Conservation (phyloP, 495 filamentous ascomycete species). For the Penicillium argentinense region DNA sequence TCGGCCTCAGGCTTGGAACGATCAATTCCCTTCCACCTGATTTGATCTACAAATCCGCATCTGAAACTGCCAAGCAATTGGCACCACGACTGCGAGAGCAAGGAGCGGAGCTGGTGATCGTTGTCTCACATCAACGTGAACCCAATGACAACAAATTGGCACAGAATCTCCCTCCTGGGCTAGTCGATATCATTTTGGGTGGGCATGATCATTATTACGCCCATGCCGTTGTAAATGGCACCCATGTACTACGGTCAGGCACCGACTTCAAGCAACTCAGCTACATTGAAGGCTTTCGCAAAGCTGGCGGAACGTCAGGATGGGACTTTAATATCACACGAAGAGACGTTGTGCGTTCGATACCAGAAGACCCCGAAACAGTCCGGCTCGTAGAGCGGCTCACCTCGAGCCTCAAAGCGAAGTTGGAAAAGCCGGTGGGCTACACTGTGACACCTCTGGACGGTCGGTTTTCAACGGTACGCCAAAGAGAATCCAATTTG, state of each 20-base stretch:
- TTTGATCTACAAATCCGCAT: slow-evolving; percentile 76
- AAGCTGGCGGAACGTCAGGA: slow-evolving; percentile 31
- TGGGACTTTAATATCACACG: slow-evolving; percentile 82
- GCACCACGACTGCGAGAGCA: slow-evolving; percentile 67
- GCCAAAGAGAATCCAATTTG: slow-evolving; percentile 73
- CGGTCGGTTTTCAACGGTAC: slow-evolving; percentile 79
- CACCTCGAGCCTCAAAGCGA: slow-evolving; percentile 67
- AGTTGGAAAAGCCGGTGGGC: slow-evolving; percentile 79
- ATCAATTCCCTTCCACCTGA: slow-evolving; percentile 82
- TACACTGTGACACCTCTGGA: slow-evolving; percentile 79
- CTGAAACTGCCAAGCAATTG: slow-evolving; percentile 65
- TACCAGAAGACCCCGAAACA: slow-evolving; percentile 59
- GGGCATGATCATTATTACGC: slow-evolving; percentile 90
- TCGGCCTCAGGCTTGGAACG: slow-evolving; percentile 66
- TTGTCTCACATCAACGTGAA: slow-evolving; percentile 81
- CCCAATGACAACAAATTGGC: slow-evolving; percentile 85
- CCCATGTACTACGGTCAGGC: slow-evolving; percentile 78
- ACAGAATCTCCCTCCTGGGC: slow-evolving; percentile 58
- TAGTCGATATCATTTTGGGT: slow-evolving; percentile 81
- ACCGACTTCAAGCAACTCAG: slow-evolving; percentile 89
- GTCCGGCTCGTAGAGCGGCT: slow-evolving; percentile 61
- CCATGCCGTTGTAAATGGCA: slow-evolving; percentile 71
- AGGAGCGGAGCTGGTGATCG: slow-evolving; percentile 79
- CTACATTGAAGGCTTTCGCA: slow-evolving; percentile 74
- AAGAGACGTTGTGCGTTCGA: slow-evolving; percentile 65